A percentile compares a stretch with the other conserved stretches of the same genome.
These are phyloP conservation scores for Phytophthora hybrid DNA, from an alignment of 352 stramenopile genomes.

Conservation along the genomic window DNA sequence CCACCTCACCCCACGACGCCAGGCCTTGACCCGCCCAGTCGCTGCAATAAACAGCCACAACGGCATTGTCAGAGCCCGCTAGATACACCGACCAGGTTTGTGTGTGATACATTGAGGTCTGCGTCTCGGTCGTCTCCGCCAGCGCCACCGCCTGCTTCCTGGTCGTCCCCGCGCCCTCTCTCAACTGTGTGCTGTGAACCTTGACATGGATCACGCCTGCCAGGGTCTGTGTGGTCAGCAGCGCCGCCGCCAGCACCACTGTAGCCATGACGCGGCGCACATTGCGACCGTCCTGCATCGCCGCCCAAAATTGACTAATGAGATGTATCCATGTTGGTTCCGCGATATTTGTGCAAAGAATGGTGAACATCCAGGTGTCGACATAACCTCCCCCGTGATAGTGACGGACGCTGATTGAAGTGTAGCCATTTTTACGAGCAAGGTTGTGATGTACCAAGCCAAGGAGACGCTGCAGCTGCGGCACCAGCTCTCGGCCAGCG, in stretches of 20 bases:
- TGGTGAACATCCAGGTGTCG: too few species aligned
- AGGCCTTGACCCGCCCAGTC: slow-evolving; percentile 19
- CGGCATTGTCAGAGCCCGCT: neutral
- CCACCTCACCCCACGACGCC: slow-evolving; percentile 33
- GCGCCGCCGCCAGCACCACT: neutral
- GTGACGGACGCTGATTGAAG: too few species aligned
- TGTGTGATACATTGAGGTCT: slow-evolving; percentile 12
- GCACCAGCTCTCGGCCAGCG: slow-evolving; percentile 73
- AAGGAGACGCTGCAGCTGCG: slow-evolving; percentile 79
- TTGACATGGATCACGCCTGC: slow-evolving; percentile 16
- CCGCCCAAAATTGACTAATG: slow-evolving; percentile 20
- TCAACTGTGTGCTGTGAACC: slow-evolving; percentile 5
- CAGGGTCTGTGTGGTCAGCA: neutral
- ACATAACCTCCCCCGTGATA: too few species aligned
- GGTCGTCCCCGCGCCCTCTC: neutral
- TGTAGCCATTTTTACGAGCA: slow-evolving; percentile 19
- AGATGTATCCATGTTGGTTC: slow-evolving; percentile 10
- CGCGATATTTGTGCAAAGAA: too few species aligned
- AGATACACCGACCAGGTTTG: neutral
- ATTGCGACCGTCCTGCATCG: slow-evolving; percentile 6
- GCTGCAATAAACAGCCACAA: slow-evolving; percentile 15
- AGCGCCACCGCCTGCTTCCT: neutral
- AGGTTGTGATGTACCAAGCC: neutral
- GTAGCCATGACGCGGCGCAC: neutral
- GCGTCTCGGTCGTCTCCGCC: neutral